These are phyloP conservation scores for Ascochyta koolunga DNA, from an alignment of 2,329 filamentous ascomycete genomes.

Conservation along the genomic window DNA sequence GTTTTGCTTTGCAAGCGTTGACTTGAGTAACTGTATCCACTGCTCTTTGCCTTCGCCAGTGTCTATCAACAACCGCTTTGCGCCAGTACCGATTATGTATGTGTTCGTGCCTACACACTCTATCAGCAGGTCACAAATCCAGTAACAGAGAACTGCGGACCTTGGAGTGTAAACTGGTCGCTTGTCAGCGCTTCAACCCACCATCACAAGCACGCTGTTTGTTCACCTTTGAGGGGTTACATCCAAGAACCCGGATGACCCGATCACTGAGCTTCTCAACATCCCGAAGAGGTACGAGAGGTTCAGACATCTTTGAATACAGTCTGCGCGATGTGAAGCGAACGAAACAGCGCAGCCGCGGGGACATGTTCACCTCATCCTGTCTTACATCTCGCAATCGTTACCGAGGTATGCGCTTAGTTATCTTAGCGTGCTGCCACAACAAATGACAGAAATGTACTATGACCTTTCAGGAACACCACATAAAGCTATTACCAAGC, in stretches of 20 bases:
- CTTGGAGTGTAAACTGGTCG: conserved; percentile 66
- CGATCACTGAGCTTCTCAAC: conserved; percentile 78
- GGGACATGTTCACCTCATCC: conserved; percentile 29
- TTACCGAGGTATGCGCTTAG: conserved; percentile 31
- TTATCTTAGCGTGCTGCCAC: conserved; percentile 17
- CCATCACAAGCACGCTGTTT: not conserved
- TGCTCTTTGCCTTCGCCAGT: conserved; percentile 80
- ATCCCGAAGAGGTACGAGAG: conserved; percentile 69
- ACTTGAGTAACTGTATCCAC: conserved; percentile 72
- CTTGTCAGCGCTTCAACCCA: conserved; percentile 21
- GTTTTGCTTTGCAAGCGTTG: conserved; percentile 69
- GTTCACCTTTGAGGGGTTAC: conserved; percentile 82
- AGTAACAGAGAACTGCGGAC: conserved; percentile 39
- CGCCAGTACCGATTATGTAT: conserved; percentile 83
- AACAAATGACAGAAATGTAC: conserved; percentile 11
- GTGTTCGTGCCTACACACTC: conserved; percentile 80
- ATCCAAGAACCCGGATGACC: conserved; percentile 84
- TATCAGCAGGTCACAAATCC: conserved; percentile 10
- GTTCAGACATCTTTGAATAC: conserved; percentile 61
- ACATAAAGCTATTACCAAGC: conserved; percentile 3
- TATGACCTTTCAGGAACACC: conserved; percentile 31
- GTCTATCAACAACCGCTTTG: conserved; percentile 79
- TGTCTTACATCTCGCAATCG: conserved; percentile 6
- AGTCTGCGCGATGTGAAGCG: conserved; percentile 23
- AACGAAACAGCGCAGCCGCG: conserved; percentile 31